Evolutionary conservation across 176 grass and related monocot species (phyloP).

Genomic region (Carex cristatella): DNA sequence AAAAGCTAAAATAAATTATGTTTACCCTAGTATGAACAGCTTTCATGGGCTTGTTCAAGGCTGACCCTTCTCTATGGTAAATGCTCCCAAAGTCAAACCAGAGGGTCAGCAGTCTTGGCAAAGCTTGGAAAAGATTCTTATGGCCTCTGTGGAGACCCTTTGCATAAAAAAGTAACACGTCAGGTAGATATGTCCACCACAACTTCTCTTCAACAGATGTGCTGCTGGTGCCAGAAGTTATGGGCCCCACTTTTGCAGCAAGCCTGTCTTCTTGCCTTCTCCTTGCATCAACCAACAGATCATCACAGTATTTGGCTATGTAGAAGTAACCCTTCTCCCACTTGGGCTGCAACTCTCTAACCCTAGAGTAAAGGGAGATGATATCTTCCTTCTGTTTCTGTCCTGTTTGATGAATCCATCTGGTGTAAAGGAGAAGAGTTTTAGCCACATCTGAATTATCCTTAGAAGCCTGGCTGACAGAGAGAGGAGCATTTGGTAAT

Average conservation of each 20-base stretch:
- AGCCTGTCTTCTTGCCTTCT: constrained; percentile 84
- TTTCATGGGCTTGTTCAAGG: constrained; percentile 56
- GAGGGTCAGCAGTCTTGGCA: constrained; percentile 85
- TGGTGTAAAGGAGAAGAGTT: constrained; percentile 92
- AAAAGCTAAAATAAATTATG: background rate
- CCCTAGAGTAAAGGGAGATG: constrained; percentile 66
- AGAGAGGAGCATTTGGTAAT: constrained; percentile 77
- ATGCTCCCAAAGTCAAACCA: constrained; percentile 97
- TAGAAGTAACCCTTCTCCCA: constrained; percentile 99
- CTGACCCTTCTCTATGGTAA: constrained; percentile 41
- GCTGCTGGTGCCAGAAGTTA: constrained; percentile 37
- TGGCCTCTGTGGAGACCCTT: constrained; percentile 88
- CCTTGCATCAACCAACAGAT: constrained; percentile 88
- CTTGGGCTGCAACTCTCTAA: constrained; percentile 75
- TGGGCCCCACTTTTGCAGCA: constrained; percentile 34
- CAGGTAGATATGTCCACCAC: constrained; percentile 65
- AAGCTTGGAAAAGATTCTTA: constrained; percentile 89
- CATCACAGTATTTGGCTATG: constrained; percentile 89
- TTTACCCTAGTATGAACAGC: constrained; percentile 48
- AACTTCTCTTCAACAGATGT: constrained; percentile 50
- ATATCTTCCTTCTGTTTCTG: constrained; percentile 88
- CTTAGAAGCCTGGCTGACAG: constrained; percentile 55
- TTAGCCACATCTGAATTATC: constrained; percentile 84
- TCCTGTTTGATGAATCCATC: constrained; percentile 95
- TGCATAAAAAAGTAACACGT: constrained; percentile 65